Evolutionary conservation across 768 basidiomycete species (phyloP).

Genomic region (Rossbeevera mucosa): DNA sequence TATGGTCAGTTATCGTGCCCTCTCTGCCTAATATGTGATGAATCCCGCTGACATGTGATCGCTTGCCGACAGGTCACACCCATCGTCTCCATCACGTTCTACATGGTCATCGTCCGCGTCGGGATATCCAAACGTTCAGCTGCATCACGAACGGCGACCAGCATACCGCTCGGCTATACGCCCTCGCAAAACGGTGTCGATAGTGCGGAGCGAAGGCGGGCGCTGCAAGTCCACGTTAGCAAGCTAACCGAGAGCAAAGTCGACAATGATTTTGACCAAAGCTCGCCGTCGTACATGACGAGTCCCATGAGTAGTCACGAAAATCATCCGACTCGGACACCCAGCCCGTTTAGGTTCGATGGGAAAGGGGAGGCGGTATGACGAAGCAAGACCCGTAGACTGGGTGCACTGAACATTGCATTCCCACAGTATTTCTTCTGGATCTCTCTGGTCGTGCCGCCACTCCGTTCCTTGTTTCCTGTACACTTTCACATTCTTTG

Average conservation of each 20-base stretch:
- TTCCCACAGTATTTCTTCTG: too few species aligned
- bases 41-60: neutral
- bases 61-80: constrained; percentile 4
- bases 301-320: neutral
- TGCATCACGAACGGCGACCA: neutral
- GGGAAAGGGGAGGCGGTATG: neutral
- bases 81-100: constrained; percentile 14
- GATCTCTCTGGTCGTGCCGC: too few species aligned
- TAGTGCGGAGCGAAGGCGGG: neutral
- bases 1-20: constrained; percentile 1
- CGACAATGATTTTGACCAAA: neutral
- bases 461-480: neutral
- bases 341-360: neutral
- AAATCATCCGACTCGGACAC: neutral
- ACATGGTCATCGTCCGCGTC: constrained; percentile 17
- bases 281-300: neutral
- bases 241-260: neutral
- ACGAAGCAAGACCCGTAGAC: neutral
- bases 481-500: neutral
- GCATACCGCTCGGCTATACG: neutral
- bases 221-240: neutral
- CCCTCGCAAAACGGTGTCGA: too few species aligned
- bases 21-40: neutral
- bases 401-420: neutral
- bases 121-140: neutral